Percentiles rank a stretch among this genome's conserved stretches.
Conservation (phyloP, 2,329 filamentous ascomycete genomes). For the Aspergillus sergii region DNA sequence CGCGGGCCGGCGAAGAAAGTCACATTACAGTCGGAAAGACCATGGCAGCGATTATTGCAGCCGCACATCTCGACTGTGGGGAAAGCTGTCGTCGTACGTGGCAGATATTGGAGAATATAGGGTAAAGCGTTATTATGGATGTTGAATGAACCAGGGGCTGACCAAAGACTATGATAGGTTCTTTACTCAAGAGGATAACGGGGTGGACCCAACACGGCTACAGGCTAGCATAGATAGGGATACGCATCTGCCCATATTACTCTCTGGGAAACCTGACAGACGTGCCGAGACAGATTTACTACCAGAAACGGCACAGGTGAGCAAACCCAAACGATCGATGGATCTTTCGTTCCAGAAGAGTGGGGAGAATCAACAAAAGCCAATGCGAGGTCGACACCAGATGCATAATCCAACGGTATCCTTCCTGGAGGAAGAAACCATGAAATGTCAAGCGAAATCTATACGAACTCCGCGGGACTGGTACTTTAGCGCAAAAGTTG, state of each 20-base stretch:
- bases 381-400: not conserved
- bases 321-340: not conserved
- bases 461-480: not conserved
- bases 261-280: not conserved
- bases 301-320: too few species aligned
- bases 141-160: not conserved
- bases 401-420: not conserved
- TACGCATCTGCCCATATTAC: not conserved
- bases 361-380: not conserved
- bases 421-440: not conserved
- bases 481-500: not conserved
- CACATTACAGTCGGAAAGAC: not conserved
- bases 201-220: not conserved
- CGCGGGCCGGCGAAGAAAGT: not conserved
- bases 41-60: not conserved
- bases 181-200: not conserved
- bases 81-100: not conserved
- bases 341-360: not conserved
- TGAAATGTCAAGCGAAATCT: not conserved
- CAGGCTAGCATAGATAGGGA: not conserved
- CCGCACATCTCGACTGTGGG: not conserved
- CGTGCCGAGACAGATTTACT: not conserved
- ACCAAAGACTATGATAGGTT: not conserved
- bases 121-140: not conserved
- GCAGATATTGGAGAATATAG: not conserved